phyloP scores from a whole-genome alignment of 2,329 filamentous ascomycete genomes.

The Ascochyta viciae-villosae region DNA sequence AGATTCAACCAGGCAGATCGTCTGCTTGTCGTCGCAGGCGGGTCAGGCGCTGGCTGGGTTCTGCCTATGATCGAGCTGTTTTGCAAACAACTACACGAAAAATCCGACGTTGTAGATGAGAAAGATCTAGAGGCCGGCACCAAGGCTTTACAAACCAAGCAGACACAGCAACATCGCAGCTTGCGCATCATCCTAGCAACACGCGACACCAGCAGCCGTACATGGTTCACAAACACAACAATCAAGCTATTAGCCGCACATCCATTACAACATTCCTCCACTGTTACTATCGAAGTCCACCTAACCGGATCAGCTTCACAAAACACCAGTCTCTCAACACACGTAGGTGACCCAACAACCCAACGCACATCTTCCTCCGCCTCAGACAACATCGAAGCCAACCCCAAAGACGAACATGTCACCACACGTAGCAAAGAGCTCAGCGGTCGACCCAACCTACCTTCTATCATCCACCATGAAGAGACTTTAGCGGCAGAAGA shows the following conservation, averaged over 20 bases:
- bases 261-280: not conserved
- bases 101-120: accelerated
- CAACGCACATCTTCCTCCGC: not conserved
- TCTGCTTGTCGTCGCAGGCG: constrained; percentile 61
- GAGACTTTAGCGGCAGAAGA: not conserved
- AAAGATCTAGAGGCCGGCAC: not conserved
- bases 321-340: not conserved
- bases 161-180: not conserved
- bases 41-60: constrained; percentile 63
- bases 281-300: not conserved
- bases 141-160: not conserved
- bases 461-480: not conserved
- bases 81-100: not conserved
- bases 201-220: not conserved
- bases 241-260: not conserved
- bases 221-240: not conserved
- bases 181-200: constrained; percentile 1
- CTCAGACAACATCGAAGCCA: not conserved
- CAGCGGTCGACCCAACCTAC: not conserved
- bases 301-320: not conserved
- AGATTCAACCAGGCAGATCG: constrained; percentile 46
- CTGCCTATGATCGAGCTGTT: constrained; percentile 56
- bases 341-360: not conserved
- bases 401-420: not conserved
- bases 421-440: not conserved